phyloP scores from a whole-genome alignment of 2,329 filamentous ascomycete species.

The Camptophora hylomeconis region DNA sequence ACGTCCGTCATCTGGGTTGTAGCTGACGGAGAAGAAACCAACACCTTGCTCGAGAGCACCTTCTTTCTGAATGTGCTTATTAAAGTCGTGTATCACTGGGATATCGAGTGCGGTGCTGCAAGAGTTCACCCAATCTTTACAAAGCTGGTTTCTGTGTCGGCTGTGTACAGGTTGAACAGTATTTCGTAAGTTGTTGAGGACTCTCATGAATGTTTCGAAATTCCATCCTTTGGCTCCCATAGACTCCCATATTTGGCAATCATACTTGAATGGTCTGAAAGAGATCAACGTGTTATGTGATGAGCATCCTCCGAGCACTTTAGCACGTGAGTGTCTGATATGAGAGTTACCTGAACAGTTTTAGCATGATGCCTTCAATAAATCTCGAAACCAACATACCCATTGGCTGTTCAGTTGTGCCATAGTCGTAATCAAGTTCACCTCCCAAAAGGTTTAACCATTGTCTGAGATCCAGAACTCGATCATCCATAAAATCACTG shows the following conservation, averaged over 20 bases:
- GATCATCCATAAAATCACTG: conserved; percentile 77
- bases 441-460: conserved; percentile 77
- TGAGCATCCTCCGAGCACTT: conserved; percentile 84
- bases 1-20: conserved; percentile 77
- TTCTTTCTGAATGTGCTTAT: conserved; percentile 62
- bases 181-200: conserved; percentile 74
- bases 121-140: conserved; percentile 76
- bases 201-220: conserved; percentile 70
- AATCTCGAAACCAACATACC: conserved; percentile 26
- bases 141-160: conserved; percentile 78
- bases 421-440: conserved; percentile 83
- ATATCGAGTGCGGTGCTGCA: conserved; percentile 69
- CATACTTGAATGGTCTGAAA: conserved; percentile 82
- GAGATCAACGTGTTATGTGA: conserved; percentile 91
- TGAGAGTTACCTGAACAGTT: conserved; percentile 61
- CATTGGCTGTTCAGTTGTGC: conserved; percentile 77
- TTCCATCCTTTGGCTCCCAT: conserved; percentile 75
- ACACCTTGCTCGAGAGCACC: conserved; percentile 64
- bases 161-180: conserved; percentile 80
- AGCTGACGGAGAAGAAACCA: conserved; percentile 82
- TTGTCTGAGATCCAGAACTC: conserved; percentile 73
- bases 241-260: conserved; percentile 71
- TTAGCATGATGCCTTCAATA: conserved; percentile 1
- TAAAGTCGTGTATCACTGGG: conserved; percentile 74
- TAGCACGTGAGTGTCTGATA: conserved; percentile 83